Evolutionary conservation across 768 basidiomycete genomes (phyloP), one percentile per base, ranked within the genome.

Genomic region (Mrakia frigida): DNA sequence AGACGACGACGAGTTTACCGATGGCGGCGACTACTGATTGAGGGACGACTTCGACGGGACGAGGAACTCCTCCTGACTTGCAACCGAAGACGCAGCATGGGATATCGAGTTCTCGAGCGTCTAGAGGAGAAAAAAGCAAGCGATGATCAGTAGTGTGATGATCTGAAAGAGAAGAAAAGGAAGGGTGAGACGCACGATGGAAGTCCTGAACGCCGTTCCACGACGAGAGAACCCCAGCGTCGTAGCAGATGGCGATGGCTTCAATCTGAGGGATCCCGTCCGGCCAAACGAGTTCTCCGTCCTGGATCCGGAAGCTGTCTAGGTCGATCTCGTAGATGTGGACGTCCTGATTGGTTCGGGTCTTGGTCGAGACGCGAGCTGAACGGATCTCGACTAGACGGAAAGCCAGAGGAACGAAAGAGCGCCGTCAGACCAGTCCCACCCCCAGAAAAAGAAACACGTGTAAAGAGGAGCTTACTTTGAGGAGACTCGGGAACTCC

Each of bases 381-480:
- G 56, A 61, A 3, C 72, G 59, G 39, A 73, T 60, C 72, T 73
- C 72, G 72, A 73, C 72, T 73, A n/a, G n/a, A n/a, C n/a, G n/a
- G n/a, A n/a, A n/a, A n/a, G n/a, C n/a, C n/a, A n/a, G n/a, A n/a
- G n/a, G n/a, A n/a, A n/a, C n/a, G n/a, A n/a, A n/a, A n/a, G n/a
- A n/a, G n/a, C n/a, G n/a, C n/a, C n/a, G n/a, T n/a, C n/a, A n/a
- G n/a, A n/a, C n/a, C n/a, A n/a, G n/a, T n/a, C n/a, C n/a, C n/a
- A n/a, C n/a, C n/a, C n/a, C n/a, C n/a, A n/a, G n/a, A n/a, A n/a
- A n/a, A n/a, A n/a, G n/a, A n/a, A n/a, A n/a, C n/a, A n/a, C n/a
- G n/a, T 5, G 46, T 5, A 23, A 23, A 23, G n/a, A 31, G 0
- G 31, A 11, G 35, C 52, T 6, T 7, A 73, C 72, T 39, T 37